Percentiles rank a stretch among this genome's conserved stretches.
Conservation (phyloP, 306 rosid genomes). For the Glycine tomentella region DNA sequence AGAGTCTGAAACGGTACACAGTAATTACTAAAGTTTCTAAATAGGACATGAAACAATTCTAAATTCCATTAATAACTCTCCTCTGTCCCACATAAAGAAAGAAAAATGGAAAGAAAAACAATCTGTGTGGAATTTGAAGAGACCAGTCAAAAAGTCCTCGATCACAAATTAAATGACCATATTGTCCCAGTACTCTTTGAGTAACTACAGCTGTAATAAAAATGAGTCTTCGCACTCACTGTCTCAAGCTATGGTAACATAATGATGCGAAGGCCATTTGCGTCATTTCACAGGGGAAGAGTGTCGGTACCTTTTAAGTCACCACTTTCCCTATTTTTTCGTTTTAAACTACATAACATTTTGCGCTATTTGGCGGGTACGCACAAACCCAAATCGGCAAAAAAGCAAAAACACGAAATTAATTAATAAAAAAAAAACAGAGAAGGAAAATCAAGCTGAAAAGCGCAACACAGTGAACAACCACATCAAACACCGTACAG, state of each 20-base stretch:
- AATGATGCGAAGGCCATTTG: neutral
- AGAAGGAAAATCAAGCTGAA: slow-evolving; percentile 17
- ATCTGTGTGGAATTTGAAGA: neutral
- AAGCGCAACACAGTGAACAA: slow-evolving; percentile 29
- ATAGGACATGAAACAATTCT: neutral
- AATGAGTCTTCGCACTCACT: neutral
- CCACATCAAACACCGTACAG: slow-evolving; percentile 58
- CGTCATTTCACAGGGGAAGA: slow-evolving; percentile 38
- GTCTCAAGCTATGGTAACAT: too few relatives aligned
- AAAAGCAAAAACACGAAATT: neutral
- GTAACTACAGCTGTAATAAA: neutral
- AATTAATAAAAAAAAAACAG: neutral
- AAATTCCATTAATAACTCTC: neutral
- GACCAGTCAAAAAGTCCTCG: neutral
- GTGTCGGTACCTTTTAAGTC: too few relatives aligned
- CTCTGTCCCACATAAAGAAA: neutral
- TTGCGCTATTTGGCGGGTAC: slow-evolving; percentile 58
- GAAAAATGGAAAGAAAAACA: neutral
- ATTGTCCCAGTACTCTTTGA: neutral
- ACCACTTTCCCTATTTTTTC: too few relatives aligned
- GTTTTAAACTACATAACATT: too few relatives aligned
- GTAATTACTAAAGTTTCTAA: neutral
- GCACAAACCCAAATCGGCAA: slow-evolving; percentile 14
- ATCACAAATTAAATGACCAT: neutral
- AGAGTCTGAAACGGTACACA: neutral